Percentiles rank a stretch among this genome's conserved stretches.
These are phyloP conservation scores for Beverwykella pulmonaria DNA, from an alignment of 495 filamentous ascomycete genomes.

Conservation along the genomic window DNA sequence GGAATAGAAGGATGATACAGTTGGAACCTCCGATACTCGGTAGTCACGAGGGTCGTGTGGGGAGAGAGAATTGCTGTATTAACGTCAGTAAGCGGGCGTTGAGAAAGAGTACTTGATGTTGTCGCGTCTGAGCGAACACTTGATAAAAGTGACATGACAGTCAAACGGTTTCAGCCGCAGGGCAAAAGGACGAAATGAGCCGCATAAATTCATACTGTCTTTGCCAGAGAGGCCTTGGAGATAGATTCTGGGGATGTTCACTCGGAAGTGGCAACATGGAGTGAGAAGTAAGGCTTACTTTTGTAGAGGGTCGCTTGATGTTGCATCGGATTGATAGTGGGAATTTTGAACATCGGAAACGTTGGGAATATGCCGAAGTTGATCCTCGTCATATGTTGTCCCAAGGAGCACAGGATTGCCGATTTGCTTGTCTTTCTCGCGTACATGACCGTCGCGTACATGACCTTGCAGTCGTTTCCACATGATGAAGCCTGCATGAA, in stretches of 20 bases:
- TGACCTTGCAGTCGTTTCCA: conserved; percentile 39
- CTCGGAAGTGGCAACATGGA: background rate
- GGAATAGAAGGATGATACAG: conserved; percentile 51
- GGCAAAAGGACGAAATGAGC: too few species aligned
- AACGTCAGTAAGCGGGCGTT: background rate
- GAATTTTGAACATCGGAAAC: conserved; percentile 30
- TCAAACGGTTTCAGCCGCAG: background rate
- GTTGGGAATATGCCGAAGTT: conserved; percentile 35
- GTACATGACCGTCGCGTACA: conserved; percentile 41
- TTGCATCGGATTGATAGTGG: conserved; percentile 10
- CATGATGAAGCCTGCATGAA: conserved; percentile 30
- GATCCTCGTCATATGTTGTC: conserved; percentile 48
- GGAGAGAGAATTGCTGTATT: conserved; percentile 22
- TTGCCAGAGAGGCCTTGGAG: too few species aligned
- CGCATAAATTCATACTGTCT: too few species aligned
- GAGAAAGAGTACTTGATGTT: background rate
- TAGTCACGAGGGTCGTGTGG: conserved; percentile 23
- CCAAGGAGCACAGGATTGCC: conserved; percentile 52
- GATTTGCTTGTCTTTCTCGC: conserved; percentile 51
- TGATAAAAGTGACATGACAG: background rate
- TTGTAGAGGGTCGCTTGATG: background rate
- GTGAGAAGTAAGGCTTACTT: background rate
- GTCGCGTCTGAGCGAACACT: background rate
- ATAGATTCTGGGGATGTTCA: background rate
- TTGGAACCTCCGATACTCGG: conserved; percentile 43